Evolutionary conservation across 2,329 filamentous ascomycete species (phyloP).

Genomic region (Trematosphaeria pertusa): DNA sequence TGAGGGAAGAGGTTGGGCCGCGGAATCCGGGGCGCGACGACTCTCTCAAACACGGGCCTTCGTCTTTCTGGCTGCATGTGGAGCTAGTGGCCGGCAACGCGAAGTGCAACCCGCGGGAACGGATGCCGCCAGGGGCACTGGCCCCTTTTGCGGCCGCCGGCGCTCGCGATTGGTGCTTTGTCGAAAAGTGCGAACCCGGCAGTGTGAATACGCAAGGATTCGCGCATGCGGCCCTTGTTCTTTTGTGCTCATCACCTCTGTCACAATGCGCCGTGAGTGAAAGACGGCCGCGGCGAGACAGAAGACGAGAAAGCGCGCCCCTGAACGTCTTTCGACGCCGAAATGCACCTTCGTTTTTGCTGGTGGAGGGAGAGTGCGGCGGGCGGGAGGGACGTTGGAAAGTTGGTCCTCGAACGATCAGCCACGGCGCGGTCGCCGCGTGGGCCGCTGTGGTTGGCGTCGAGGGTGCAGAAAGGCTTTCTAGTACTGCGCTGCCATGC

Average conservation of each 20-base stretch:
- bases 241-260: conserved; percentile 12
- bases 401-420: no score
- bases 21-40: background rate
- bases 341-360: background rate
- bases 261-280: conserved; percentile 7
- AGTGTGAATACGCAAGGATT: conserved; percentile 19
- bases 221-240: conserved; percentile 16
- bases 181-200: conserved; percentile 4
- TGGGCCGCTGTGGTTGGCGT: background rate
- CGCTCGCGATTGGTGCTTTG: no score
- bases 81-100: conserved; percentile 6
- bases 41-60: conserved; percentile 2
- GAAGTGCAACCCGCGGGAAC: conserved; percentile 3
- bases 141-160: background rate
- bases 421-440: background rate
- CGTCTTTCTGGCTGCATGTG: background rate
- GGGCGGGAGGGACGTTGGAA: background rate
- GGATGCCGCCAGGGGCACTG: conserved; percentile 1
- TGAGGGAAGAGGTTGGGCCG: conserved; percentile 1
- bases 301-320: background rate
- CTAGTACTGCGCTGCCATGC: background rate
- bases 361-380: background rate
- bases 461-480: background rate
- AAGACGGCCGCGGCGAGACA: no score
- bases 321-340: background rate